Evolutionary conservation across 208 protist species (phyloP), one percentile per base, ranked within the genome.

Genomic region (Trypanosoma mega): DNA sequence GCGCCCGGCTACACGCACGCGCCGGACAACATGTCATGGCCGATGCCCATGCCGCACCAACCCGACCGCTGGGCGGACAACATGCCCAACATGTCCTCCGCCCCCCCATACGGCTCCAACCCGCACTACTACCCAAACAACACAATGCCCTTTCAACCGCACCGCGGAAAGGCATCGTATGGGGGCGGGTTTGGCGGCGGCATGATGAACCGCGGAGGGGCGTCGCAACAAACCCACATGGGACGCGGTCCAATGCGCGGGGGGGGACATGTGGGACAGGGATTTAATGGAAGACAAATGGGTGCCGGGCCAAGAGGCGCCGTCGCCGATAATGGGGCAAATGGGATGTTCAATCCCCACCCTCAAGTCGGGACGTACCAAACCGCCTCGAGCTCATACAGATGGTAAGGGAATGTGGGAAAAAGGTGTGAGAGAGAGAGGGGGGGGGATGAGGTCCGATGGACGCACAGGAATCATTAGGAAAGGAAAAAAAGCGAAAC

Each of bases 21-120:
- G 64, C 64, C 62, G 36, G 64, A 70, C 0, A 55, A 49, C 36
- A 51, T 70, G 34, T 48, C 30, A 30, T 70, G 64, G 64, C 26
- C 12, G 0, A 23, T 34, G 16, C 55, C 21, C 1, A 24, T 36
- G 14, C 55, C 20, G 14, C 23, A 34, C 20, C 51, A 54, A 16
- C 39, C 26, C 1, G 64, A 70, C 8, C 54, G 62, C 27, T 70
- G 64, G 64, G 20, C 8, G 4, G 3, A 52, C 27, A 49, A 41
- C 47, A 70, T 45, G 64, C 57, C 3, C 63, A 69, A 18, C 44
- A 49, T 24, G 21, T 9, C 44, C 6, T 7, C 44, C 6, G 34
- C 34, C 34, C 34, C 34, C 6, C 34, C 34, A 12, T 39, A 39
- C 34, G 34, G 12, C 12, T 12, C 6, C 8, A 39, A 39, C 34